These are phyloP conservation scores for Daedaleopsis nitida DNA, from an alignment of 768 basidiomycete genomes.

Conservation along the genomic window DNA sequence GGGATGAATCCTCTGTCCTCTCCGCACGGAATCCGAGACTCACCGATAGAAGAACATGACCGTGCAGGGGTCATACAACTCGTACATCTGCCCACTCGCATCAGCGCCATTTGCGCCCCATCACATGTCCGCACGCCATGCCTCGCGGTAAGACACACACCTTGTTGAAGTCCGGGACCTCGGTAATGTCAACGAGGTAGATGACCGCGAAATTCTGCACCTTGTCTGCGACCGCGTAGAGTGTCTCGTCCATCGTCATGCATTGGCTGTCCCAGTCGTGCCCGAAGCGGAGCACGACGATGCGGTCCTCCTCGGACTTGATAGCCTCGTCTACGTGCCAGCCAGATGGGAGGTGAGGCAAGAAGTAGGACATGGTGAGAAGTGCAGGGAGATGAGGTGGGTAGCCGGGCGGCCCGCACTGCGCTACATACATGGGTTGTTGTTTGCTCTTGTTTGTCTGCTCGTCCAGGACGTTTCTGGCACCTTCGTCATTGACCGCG, in stretches of 20 bases:
- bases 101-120: background rate
- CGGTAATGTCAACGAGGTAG: constrained; percentile 92
- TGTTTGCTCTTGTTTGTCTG: constrained; percentile 15
- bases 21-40: background rate
- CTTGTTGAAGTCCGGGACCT: constrained; percentile 99
- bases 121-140: background rate
- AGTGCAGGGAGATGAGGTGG: background rate
- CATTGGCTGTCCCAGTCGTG: constrained; percentile 93
- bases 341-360: constrained; percentile 85
- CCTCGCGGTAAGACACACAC: constrained; percentile 40
- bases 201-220: constrained; percentile 99
- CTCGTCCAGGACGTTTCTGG: constrained; percentile 9
- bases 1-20: background rate
- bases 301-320: constrained; percentile 94
- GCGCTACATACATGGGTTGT: constrained; percentile 6
- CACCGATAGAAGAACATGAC: constrained; percentile 99
- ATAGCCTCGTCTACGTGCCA: constrained; percentile 99
- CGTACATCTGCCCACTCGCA: constrained; percentile 73
- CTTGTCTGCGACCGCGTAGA: constrained; percentile 89
- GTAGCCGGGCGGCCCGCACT: background rate
- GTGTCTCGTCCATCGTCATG: constrained; percentile 99
- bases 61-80: constrained; percentile 95
- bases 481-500: constrained; percentile 6
- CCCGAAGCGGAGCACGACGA: constrained; percentile 93
- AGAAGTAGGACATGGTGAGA: constrained; percentile 78